These are phyloP conservation scores for Elongisporangium prolatum DNA, from an alignment of 352 stramenopile genomes.

Conservation along the genomic window DNA sequence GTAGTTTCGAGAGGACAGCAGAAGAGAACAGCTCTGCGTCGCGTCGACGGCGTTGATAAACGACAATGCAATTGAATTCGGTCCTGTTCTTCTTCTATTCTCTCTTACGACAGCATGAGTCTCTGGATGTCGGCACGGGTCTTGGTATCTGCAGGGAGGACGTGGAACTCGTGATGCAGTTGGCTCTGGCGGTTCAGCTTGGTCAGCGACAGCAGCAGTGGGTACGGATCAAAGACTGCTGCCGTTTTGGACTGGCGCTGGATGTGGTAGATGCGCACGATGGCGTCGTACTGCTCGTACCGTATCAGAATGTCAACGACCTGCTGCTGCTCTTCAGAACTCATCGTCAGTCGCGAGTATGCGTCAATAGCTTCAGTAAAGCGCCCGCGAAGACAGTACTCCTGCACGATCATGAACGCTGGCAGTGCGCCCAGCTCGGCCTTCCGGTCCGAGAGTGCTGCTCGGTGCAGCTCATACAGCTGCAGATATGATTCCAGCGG, in stretches of 20 bases:
- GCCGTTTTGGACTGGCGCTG: slow-evolving; percentile 24
- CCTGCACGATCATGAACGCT: slow-evolving; percentile 29
- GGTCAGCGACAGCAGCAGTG: slow-evolving; percentile 42
- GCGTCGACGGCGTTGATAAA: neutral
- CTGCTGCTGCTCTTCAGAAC: slow-evolving; percentile 18
- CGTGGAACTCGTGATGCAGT: slow-evolving; percentile 38
- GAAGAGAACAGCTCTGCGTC: neutral
- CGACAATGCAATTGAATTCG: neutral
- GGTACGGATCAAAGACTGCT: slow-evolving; percentile 33
- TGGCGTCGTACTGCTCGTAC: slow-evolving; percentile 48
- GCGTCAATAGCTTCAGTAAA: slow-evolving; percentile 49
- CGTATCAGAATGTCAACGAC: slow-evolving; percentile 33
- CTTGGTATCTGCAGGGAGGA: slow-evolving; percentile 36
- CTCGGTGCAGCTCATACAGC: slow-evolving; percentile 18
- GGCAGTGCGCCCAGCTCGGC: slow-evolving; percentile 19
- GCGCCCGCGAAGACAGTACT: slow-evolving; percentile 50
- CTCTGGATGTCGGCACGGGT: slow-evolving; percentile 49
- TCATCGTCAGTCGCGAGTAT: slow-evolving; percentile 37
- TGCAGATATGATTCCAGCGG: slow-evolving; percentile 38
- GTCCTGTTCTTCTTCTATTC: slow-evolving; percentile 1
- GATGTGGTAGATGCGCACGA: slow-evolving; percentile 44
- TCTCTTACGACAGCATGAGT: slow-evolving; percentile 14
- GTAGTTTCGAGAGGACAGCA: neutral
- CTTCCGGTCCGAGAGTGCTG: slow-evolving; percentile 2
- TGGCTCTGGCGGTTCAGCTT: slow-evolving; percentile 39